Evolutionary conservation across 306 rosid genomes (phyloP).

Genomic region (Ceratonia siliqua): DNA sequence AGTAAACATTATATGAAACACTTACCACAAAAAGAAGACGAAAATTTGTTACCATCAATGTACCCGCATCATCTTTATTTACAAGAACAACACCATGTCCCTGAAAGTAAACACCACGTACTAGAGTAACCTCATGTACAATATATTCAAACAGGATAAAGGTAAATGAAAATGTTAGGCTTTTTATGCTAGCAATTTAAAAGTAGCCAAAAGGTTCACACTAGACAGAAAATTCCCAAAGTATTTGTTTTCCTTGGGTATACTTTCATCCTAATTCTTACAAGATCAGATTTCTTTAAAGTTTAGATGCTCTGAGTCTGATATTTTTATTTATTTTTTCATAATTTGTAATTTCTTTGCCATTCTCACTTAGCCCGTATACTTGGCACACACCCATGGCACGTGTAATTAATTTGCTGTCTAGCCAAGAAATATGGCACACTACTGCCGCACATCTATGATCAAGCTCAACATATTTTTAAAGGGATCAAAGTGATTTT

Average conservation of each 20-base stretch:
- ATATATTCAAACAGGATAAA: conserved; percentile 20
- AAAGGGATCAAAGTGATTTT: not conserved
- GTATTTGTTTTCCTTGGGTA: not conserved
- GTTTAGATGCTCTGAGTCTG: not conserved
- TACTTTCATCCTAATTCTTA: not conserved
- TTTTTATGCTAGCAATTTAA: conserved; percentile 12
- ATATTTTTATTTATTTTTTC: not conserved
- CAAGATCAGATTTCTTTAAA: not conserved
- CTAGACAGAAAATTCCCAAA: not conserved
- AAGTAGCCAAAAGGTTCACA: conserved; percentile 18
- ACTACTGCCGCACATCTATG: not conserved
- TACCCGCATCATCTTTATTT: conserved; percentile 83
- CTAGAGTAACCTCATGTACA: conserved; percentile 16
- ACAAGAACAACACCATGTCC: conserved; percentile 91
- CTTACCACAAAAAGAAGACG: conserved; percentile 93
- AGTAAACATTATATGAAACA: conserved; percentile 30
- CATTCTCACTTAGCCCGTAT: not conserved
- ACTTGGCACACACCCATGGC: not conserved
- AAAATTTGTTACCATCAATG: conserved; percentile 81
- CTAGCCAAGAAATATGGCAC: not conserved
- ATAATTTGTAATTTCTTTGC: not conserved
- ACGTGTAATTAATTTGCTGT: conserved; percentile 8
- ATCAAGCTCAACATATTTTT: not conserved
- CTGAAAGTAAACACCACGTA: conserved; percentile 49
- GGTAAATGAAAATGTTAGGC: conserved; percentile 4